phyloP scores from a whole-genome alignment of 2,329 filamentous ascomycete species.

The Sclerotinia trifoliorum region DNA sequence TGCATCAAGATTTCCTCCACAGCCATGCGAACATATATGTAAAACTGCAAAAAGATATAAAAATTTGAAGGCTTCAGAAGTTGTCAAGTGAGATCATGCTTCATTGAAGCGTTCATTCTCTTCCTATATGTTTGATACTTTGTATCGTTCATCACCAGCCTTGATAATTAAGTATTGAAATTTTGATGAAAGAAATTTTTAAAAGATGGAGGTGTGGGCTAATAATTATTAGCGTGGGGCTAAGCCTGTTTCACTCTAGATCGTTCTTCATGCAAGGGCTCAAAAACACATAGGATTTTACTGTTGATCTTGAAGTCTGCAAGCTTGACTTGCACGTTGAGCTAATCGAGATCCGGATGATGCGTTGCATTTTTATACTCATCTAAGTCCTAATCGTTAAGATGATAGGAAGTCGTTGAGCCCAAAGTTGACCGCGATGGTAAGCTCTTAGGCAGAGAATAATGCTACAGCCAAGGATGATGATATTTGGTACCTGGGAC shows the following conservation, averaged over 20 bases:
- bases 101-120: conserved; percentile 58
- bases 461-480: too few species aligned
- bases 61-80: conserved; percentile 56
- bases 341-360: too few species aligned
- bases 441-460: too few species aligned
- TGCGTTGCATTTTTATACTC: too few species aligned
- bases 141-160: conserved; percentile 61
- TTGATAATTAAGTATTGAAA: conserved; percentile 38
- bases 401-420: too few species aligned
- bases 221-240: conserved; percentile 2
- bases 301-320: too few species aligned
- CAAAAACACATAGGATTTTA: background rate
- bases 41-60: background rate
- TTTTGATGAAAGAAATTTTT: conserved; percentile 24
- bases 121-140: conserved; percentile 62
- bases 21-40: background rate
- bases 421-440: too few species aligned
- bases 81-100: conserved; percentile 57
- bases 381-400: too few species aligned
- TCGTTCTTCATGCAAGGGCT: background rate
- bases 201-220: background rate
- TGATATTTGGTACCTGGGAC: too few species aligned
- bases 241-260: background rate
- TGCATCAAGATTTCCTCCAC: background rate
- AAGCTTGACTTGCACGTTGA: too few species aligned